Conservation (phyloP, 2,329 filamentous ascomycete genomes). For the Verticillium isaacii region DNA sequence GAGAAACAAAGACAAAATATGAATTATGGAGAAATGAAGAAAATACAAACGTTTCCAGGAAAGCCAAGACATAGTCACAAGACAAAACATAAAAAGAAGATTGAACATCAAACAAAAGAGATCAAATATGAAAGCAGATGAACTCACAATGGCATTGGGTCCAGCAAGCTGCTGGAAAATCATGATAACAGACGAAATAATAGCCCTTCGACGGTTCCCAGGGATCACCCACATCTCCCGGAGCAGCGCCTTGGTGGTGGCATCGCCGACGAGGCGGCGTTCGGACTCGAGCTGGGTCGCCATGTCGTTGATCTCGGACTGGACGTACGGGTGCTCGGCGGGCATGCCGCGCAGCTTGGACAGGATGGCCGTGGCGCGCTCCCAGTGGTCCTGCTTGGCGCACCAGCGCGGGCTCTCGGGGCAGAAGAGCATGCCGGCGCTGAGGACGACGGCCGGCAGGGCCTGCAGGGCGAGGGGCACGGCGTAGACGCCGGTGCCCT, state of each 20-base stretch:
- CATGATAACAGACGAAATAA: constrained; percentile 58
- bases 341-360: constrained; percentile 40
- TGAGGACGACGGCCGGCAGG: constrained; percentile 50
- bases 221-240: constrained; percentile 59
- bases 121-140: constrained; percentile 7
- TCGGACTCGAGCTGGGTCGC: constrained; percentile 58
- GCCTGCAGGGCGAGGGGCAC: constrained; percentile 62
- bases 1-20: constrained; percentile 11
- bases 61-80: too few species aligned
- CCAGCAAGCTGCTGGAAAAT: constrained; percentile 72
- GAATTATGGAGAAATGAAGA: too few species aligned
- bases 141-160: constrained; percentile 37
- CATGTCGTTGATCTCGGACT: constrained; percentile 37
- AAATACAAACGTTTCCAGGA: too few species aligned
- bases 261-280: constrained; percentile 49
- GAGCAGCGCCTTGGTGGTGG: constrained; percentile 50
- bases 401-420: constrained; percentile 62
- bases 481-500: constrained; percentile 46
- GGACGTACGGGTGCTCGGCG: constrained; percentile 30
- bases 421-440: constrained; percentile 57
- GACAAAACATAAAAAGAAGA: too few species aligned
- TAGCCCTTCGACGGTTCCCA: constrained; percentile 58
- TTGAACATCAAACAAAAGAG: too few species aligned
- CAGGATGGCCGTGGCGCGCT: constrained; percentile 53
- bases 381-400: constrained; percentile 64